These are phyloP conservation scores for Candida frijolesensis DNA, from an alignment of 1,139 yeast species.

Conservation along the genomic window DNA sequence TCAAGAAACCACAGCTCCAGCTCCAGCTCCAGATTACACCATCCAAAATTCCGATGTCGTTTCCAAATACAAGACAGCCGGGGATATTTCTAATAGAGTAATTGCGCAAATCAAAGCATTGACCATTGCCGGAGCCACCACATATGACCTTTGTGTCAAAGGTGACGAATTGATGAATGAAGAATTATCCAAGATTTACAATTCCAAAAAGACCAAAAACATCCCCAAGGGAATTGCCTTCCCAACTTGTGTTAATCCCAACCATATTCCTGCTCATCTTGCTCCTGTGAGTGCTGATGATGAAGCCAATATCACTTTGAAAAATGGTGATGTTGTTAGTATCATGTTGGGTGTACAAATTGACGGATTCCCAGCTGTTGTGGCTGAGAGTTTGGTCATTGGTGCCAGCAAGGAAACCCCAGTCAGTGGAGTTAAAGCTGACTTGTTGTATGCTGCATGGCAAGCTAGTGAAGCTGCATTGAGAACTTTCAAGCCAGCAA, in stretches of 20 bases:
- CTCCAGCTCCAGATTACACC: slow-evolving; percentile 47
- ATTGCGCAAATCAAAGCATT: slow-evolving; percentile 58
- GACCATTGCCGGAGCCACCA: slow-evolving; percentile 62
- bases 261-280: slow-evolving; percentile 71
- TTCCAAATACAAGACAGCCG: slow-evolving; percentile 75
- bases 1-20: slow-evolving; percentile 5
- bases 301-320: slow-evolving; percentile 57
- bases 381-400: slow-evolving; percentile 66
- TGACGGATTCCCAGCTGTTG: slow-evolving; percentile 74
- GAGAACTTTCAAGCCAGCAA: slow-evolving; percentile 67
- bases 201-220: slow-evolving; percentile 58
- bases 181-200: slow-evolving; percentile 65
- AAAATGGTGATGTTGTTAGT: slow-evolving; percentile 73
- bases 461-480: slow-evolving; percentile 80
- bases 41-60: slow-evolving; percentile 73
- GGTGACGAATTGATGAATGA: slow-evolving; percentile 69
- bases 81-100: slow-evolving; percentile 64
- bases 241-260: slow-evolving; percentile 78
- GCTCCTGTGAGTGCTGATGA: slow-evolving; percentile 65
- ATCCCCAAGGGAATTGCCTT: slow-evolving; percentile 72
- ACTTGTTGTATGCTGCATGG: slow-evolving; percentile 74
- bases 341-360: slow-evolving; percentile 77
- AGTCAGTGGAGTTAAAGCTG: slow-evolving; percentile 62
- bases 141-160: slow-evolving; percentile 58
- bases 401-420: slow-evolving; percentile 47